Evolutionary conservation across 768 basidiomycete species (phyloP).

Genomic region (Boletus huronensis): DNA sequence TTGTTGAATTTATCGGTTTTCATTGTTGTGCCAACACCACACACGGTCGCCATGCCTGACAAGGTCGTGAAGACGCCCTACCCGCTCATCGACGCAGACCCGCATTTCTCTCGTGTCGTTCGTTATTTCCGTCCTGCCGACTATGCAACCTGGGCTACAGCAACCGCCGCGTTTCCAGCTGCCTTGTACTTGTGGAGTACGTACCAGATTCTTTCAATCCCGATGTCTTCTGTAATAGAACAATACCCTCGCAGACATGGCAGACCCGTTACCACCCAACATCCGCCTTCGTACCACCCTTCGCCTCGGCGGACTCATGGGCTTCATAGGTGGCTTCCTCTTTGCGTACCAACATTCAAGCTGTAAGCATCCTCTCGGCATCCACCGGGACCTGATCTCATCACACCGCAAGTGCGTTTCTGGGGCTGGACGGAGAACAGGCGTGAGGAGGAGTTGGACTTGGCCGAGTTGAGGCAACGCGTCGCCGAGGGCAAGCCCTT

Average conservation of each 20-base stretch:
- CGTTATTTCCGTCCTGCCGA: conserved; percentile 87
- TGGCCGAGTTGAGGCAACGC: conserved; percentile 72
- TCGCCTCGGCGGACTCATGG: conserved; percentile 67
- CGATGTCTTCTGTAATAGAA: conserved; percentile 8
- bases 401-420: conserved; percentile 64
- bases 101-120: conserved; percentile 82
- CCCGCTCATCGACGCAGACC: conserved; percentile 93
- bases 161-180: conserved; percentile 79
- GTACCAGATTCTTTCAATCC: conserved; percentile 23
- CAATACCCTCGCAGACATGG: conserved; percentile 37
- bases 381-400: conserved; percentile 10
- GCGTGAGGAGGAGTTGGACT: conserved; percentile 73
- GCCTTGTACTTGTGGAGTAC: conserved; percentile 79
- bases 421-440: conserved; percentile 94
- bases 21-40: conserved; percentile 6
- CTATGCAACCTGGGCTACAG: conserved; percentile 79
- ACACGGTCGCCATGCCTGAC: conserved; percentile 34
- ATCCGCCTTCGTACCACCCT: conserved; percentile 38
- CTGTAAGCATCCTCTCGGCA: conserved; percentile 46
- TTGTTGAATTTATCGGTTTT: conserved; percentile 1
- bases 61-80: conserved; percentile 62
- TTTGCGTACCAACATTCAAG: conserved; percentile 89
- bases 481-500: conserved; percentile 78
- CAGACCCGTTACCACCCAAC: conserved; percentile 40
- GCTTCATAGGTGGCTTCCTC: conserved; percentile 88